Percentiles rank a stretch among this genome's conserved stretches.
phyloP scores from a whole-genome alignment of 2,329 filamentous ascomycete genomes.

The Sporothrix curviconia region DNA sequence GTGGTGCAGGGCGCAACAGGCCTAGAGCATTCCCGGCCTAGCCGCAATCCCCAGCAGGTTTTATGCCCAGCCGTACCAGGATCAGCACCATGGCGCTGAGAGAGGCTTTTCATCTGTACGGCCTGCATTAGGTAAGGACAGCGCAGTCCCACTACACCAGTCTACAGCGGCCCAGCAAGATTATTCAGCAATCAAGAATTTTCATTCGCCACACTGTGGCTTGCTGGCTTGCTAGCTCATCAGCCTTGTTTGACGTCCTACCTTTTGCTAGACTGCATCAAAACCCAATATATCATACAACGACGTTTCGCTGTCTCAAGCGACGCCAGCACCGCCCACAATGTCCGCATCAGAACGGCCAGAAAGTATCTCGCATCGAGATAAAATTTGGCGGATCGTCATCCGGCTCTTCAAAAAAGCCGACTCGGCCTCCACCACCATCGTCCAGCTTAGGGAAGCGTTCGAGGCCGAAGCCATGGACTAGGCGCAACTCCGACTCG shows the following conservation, averaged over 20 bases:
- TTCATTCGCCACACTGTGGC: background rate
- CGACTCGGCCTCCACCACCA: constrained; percentile 28
- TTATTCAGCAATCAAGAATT: background rate
- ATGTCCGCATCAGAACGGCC: constrained; percentile 35
- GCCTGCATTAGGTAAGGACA: too few relatives aligned
- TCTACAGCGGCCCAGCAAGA: too few relatives aligned
- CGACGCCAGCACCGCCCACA: background rate
- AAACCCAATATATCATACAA: background rate
- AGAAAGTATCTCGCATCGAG: constrained; percentile 36
- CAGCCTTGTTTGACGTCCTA: background rate
- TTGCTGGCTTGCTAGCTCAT: background rate
- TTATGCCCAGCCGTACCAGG: background rate
- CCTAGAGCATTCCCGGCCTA: constrained; percentile 16
- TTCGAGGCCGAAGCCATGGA: constrained; percentile 33
- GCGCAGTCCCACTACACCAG: too few relatives aligned
- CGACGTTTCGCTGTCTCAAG: background rate
- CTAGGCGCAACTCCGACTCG: constrained; percentile 37
- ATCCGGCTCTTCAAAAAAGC: constrained; percentile 20
- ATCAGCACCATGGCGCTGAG: constrained; percentile 1
- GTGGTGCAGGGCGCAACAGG: background rate
- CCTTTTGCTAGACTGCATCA: background rate
- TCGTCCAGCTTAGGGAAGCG: constrained; percentile 45
- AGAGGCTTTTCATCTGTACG: too few relatives aligned
- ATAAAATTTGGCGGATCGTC: constrained; percentile 38
- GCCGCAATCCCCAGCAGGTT: constrained; percentile 11